These are phyloP conservation scores for Euphorbia tirucalli DNA, from an alignment of 345 rosid genomes.

Conservation along the genomic window DNA sequence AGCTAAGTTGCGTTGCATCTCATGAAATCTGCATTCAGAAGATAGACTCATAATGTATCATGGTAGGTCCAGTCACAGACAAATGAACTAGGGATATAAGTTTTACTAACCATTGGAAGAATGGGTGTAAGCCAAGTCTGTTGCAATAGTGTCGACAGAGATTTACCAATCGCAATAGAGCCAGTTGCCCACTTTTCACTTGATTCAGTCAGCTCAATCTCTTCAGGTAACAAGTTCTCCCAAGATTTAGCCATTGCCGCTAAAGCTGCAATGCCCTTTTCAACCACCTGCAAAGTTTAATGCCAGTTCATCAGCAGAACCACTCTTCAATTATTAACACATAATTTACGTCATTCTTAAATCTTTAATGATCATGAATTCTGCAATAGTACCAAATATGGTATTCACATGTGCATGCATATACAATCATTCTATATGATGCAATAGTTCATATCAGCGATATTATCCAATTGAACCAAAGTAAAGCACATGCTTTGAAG, in stretches of 20 bases:
- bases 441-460: neutral
- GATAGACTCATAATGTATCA: neutral
- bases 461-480: neutral
- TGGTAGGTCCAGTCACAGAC: neutral
- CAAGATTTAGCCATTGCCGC: slow-evolving; percentile 70
- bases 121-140: slow-evolving; percentile 62
- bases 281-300: slow-evolving; percentile 51
- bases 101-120: slow-evolving; percentile 41
- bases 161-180: slow-evolving; percentile 55
- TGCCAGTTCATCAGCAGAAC: slow-evolving; percentile 12
- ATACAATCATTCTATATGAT: neutral
- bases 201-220: slow-evolving; percentile 40
- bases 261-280: slow-evolving; percentile 62
- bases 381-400: neutral
- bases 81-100: neutral
- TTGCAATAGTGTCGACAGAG: slow-evolving; percentile 69
- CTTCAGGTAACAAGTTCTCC: slow-evolving; percentile 57
- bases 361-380: neutral
- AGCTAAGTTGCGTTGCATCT: too few species aligned
- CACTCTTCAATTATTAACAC: neutral
- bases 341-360: neutral
- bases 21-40: neutral
- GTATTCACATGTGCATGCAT: neutral
- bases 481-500: neutral
- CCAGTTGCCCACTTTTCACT: slow-evolving; percentile 49